phyloP scores from a whole-genome alignment of 108 stramenopile genomes.

The Chaetoceros muelleri region DNA sequence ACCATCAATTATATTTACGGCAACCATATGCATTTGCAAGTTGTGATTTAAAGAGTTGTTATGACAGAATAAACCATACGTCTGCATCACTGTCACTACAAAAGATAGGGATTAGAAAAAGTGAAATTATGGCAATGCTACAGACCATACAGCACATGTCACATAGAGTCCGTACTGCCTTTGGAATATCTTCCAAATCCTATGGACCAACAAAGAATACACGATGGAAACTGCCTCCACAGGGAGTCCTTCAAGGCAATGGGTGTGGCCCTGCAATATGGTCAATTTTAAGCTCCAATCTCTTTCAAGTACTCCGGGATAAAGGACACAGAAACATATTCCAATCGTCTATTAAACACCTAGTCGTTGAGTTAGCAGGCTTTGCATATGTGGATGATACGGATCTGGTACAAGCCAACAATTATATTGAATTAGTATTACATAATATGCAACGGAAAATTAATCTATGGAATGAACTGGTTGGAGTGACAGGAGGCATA shows the following conservation, averaged over 20 bases:
- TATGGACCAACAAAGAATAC: neutral
- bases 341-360: neutral
- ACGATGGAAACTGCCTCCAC: neutral
- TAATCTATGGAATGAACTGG: neutral
- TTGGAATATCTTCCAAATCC: neutral
- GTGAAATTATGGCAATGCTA: neutral
- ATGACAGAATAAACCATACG: slow-evolving; percentile 12
- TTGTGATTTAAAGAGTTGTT: slow-evolving; percentile 1
- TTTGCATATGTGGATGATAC: slow-evolving; percentile 23
- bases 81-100: slow-evolving; percentile 7
- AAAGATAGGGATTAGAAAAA: slow-evolving; percentile 1
- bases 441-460: neutral
- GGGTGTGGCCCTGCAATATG: slow-evolving; percentile 24
- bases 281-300: slow-evolving; percentile 13
- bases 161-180: slow-evolving; percentile 9
- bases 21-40: neutral
- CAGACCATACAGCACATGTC: slow-evolving; percentile 4
- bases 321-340: slow-evolving; percentile 8
- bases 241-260: slow-evolving; percentile 24
- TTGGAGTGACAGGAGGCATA: neutral
- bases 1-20: neutral
- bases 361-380: neutral
- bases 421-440: neutral
- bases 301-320: slow-evolving; percentile 6
- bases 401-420: slow-evolving; percentile 1